Evolutionary conservation across 129 eudicot genomes (phyloP), one percentile per base, ranked within the genome.

Genomic region (Escallonia herrerae): DNA sequence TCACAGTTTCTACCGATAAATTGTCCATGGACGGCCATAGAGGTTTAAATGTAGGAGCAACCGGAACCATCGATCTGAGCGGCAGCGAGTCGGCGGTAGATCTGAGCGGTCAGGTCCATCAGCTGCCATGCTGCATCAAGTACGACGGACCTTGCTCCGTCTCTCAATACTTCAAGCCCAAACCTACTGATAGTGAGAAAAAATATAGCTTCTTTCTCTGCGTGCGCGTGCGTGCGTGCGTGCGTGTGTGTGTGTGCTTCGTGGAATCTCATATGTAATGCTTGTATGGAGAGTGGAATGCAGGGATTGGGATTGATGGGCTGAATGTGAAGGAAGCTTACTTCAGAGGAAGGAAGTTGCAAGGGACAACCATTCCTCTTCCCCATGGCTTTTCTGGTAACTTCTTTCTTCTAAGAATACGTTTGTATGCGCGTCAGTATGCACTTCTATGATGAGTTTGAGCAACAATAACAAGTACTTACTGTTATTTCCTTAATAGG

Each of bases 41-140:
- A 15, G 63, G 33, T 11, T 42, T 43, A 38, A 46, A 59, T 15
- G 11, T 14, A 39, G 81, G 81, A 56, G 59, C 37, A 53, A 58
- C 61, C 6, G 84, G 76, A 50, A 75, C 38, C 64, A 79, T 90
- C 71, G 75, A 82, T 75, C 67, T 90, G 64, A 67, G 60, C 54
- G 54, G 68, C 22, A 52, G 56, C 22, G 58, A 40, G 13, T 56
- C 82, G n/a, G 68, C 52, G 51, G 80, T 60, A 56, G 94, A 91
- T 62, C 82, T 91, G 3, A 83, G 91, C 45, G 96, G 82, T 56
- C 73, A 84, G 77, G 83, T 93, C 61, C 90, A 93, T 69, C 98
- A 88, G 74, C 71, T 93, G 14, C 98, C 98, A 4, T 88, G 96
- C 82, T 89, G 95, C 79, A 77, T 93, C 79, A 93, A 93, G 85